Evolutionary conservation across 2,329 filamentous ascomycete genomes (phyloP), one percentile per base, ranked within the genome.

Genomic region (Cadophora sp.): DNA sequence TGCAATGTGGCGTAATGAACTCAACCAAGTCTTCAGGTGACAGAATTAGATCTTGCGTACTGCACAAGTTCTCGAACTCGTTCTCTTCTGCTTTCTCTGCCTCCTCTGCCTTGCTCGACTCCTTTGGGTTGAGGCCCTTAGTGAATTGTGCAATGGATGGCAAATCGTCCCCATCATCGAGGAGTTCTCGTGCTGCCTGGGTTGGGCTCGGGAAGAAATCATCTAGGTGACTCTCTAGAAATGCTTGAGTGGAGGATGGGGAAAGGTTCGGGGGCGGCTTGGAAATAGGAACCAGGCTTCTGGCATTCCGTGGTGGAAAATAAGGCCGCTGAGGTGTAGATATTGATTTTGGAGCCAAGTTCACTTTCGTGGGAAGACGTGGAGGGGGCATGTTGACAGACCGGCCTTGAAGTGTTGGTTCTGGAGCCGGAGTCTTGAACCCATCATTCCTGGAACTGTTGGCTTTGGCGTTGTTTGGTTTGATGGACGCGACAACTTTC

Each of bases 131-230:
- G 2, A 76, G 70, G 22, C 72, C 72, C 53, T 60, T 66, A 6
- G 72, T 56, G 39, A 73, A 70, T 33, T 74, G 72, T 11, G 71
- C 60, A 58, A 70, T 72, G 27, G 70, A 69, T 24, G 72, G 39
- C n/a, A 70, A 78, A 73, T 68, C 70, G 39, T 74, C 68, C 68
- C 71, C 48, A 53, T 83, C 80, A 39, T 83, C 81, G 1, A 79
- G 74, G 3, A 89, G 76, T 73, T 89, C 66, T 53, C 81, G 79
- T 7, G 81, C 79, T 73, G 87, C 83, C 71, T 89, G 86, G 0
- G 84, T 86, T 0, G 84, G 80, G n/a, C 81, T 84, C 0, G 85
- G 85, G 53, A 87, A 84, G 68, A 87, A 82, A 63, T 86, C 84
- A 47, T 86, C 84, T 8, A 84, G 72, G 66, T 85, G 80, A 48